Percentiles rank a stretch among this genome's conserved stretches.
Evolutionary conservation across 345 rosid species (phyloP).

Genomic region (Zanthoxylum bungeanum): DNA sequence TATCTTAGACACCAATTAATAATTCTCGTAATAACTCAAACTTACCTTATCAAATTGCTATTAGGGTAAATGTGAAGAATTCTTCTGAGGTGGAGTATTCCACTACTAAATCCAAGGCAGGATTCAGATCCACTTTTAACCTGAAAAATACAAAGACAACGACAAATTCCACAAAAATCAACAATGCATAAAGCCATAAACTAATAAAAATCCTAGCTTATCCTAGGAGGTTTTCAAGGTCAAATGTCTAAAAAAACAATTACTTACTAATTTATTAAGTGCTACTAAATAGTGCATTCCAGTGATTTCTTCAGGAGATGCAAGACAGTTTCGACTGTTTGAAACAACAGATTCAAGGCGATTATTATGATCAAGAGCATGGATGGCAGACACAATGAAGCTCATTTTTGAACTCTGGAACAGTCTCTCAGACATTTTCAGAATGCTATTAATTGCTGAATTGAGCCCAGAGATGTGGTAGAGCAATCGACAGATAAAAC

Average conservation of each 20-base stretch:
- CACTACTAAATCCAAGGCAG: slow-evolving; percentile 63
- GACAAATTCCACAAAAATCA: slow-evolving; percentile 1
- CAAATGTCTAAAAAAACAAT: slow-evolving; percentile 11
- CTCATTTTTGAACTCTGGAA: slow-evolving; percentile 67
- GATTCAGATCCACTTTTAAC: slow-evolving; percentile 60
- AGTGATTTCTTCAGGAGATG: slow-evolving; percentile 52
- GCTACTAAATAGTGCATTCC: slow-evolving; percentile 78
- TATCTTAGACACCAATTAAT: neutral
- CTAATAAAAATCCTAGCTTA: neutral
- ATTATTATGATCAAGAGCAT: slow-evolving; percentile 68
- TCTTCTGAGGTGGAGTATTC: slow-evolving; percentile 70
- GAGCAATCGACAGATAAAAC: slow-evolving; percentile 78
- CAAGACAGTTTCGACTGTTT: slow-evolving; percentile 42
- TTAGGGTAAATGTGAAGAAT: slow-evolving; percentile 77
- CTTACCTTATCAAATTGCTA: slow-evolving; percentile 72
- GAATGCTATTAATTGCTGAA: slow-evolving; percentile 61
- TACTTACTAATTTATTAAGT: slow-evolving; percentile 71
- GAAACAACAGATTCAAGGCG: slow-evolving; percentile 64
- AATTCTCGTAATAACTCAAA: slow-evolving; percentile 5
- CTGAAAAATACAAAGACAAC: slow-evolving; percentile 40
- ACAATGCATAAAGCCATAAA: no score
- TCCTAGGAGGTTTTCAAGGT: neutral
- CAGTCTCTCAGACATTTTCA: slow-evolving; percentile 69
- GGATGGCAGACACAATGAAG: slow-evolving; percentile 64
- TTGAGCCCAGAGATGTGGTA: slow-evolving; percentile 74